A percentile compares a stretch with the other conserved stretches of the same genome.
Conservation (phyloP, 371 early-diverging fungal species). For the Syncephalastrum monosporum region DNA sequence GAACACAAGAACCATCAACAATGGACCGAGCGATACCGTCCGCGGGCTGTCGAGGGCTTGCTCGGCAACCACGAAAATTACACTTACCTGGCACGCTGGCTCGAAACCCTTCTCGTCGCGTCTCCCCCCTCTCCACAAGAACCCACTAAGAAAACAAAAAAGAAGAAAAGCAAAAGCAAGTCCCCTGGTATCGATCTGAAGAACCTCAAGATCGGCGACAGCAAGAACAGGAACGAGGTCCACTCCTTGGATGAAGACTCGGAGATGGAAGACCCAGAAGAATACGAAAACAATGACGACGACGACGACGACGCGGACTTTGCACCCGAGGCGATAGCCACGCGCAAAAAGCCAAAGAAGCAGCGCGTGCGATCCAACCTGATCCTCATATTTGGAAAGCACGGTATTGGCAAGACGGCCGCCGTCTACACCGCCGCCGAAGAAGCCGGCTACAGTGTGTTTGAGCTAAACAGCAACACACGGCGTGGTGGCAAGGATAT, state of each 20-base stretch:
- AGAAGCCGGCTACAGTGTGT: conserved; percentile 69
- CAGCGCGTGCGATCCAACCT: conserved; percentile 51
- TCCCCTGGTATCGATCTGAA: not conserved
- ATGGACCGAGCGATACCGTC: conserved; percentile 43
- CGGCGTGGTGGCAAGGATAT: conserved; percentile 74
- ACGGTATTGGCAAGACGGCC: conserved; percentile 79
- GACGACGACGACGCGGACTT: conserved; percentile 31
- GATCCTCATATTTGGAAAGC: conserved; percentile 67
- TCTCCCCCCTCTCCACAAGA: conserved; percentile 7
- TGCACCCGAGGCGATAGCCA: not conserved
- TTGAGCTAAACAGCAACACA: conserved; percentile 74
- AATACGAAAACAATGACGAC: conserved; percentile 3
- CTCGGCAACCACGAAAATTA: conserved; percentile 24
- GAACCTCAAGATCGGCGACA: conserved; percentile 1
- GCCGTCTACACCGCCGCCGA: conserved; percentile 74
- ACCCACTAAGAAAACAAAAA: not conserved
- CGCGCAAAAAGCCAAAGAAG: conserved; percentile 11
- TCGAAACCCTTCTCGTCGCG: conserved; percentile 37
- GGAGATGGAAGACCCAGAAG: not conserved
- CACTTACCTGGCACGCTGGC: conserved; percentile 35
- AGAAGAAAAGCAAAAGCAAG: not conserved
- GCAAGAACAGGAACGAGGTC: not conserved
- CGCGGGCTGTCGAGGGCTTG: conserved; percentile 18
- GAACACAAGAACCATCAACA: not conserved
- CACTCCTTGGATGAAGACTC: not conserved